phyloP scores from a whole-genome alignment of 2,329 filamentous ascomycete genomes.

The Diplocarpon rosae region DNA sequence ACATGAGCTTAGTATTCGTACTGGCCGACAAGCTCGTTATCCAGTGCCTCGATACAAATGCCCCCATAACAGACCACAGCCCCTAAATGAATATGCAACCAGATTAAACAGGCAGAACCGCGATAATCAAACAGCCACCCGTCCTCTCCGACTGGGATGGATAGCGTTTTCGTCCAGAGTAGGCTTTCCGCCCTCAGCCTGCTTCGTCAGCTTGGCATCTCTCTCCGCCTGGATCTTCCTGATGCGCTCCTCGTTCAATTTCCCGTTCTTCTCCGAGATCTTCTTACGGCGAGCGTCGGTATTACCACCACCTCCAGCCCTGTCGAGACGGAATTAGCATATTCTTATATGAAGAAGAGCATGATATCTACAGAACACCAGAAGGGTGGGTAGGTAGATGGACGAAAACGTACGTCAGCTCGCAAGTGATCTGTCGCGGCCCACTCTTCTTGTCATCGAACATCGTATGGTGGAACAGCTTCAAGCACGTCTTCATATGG shows the following conservation, averaged over 20 bases:
- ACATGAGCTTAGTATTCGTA: too few relatives aligned
- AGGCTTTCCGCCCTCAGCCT: constrained; percentile 4
- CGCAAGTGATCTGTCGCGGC: constrained; percentile 77
- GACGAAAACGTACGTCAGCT: constrained; percentile 58
- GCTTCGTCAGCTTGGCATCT: constrained; percentile 17
- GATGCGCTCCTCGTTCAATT: constrained; percentile 51
- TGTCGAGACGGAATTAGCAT: constrained; percentile 27
- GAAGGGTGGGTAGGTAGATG: background rate
- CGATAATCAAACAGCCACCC: constrained; percentile 9
- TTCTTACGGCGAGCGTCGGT: constrained; percentile 60
- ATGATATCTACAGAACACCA: background rate
- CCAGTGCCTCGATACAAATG: too few relatives aligned
- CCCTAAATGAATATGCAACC: too few relatives aligned
- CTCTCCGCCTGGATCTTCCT: constrained; percentile 22
- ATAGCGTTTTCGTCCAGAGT: constrained; percentile 21
- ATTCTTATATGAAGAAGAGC: background rate
- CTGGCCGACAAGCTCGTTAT: too few relatives aligned
- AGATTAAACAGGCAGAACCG: background rate
- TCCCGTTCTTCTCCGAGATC: constrained; percentile 76
- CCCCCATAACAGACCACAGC: too few relatives aligned
- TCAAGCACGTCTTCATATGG: constrained; percentile 85
- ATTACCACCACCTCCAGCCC: constrained; percentile 77
- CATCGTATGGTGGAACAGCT: constrained; percentile 76
- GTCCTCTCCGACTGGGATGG: constrained; percentile 23
- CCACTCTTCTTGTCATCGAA: constrained; percentile 48